Evolutionary conservation across 495 filamentous ascomycete genomes (phyloP).

Genomic region (Neurospora sp.): DNA sequence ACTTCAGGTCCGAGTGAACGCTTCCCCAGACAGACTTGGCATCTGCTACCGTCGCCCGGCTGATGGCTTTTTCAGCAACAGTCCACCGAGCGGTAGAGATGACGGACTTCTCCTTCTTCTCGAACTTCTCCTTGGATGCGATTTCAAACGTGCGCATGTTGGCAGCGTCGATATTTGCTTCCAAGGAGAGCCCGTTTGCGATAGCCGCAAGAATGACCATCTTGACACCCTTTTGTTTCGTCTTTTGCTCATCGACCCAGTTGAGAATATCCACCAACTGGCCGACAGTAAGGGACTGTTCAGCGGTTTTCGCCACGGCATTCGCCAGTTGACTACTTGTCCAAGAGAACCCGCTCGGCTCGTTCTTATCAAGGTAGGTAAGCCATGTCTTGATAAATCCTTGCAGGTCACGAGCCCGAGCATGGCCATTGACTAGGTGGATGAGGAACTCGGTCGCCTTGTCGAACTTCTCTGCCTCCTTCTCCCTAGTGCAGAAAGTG

Average conservation of each 20-base stretch:
- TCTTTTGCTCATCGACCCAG: slow-evolving; percentile 20
- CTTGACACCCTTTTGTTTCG: not conserved
- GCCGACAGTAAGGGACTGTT: slow-evolving; percentile 31
- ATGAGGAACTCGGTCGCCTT: slow-evolving; percentile 32
- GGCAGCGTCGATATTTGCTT: slow-evolving; percentile 30
- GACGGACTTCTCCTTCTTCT: slow-evolving; percentile 11
- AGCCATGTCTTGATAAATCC: slow-evolving; percentile 61
- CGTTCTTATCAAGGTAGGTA: slow-evolving; percentile 39
- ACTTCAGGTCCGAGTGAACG: slow-evolving; percentile 23
- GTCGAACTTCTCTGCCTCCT: slow-evolving; percentile 5
- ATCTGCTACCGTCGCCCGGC: slow-evolving; percentile 25
- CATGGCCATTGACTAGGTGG: slow-evolving; percentile 53
- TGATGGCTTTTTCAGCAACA: slow-evolving; percentile 25
- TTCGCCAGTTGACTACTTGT: slow-evolving; percentile 49
- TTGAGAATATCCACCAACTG: slow-evolving; percentile 40
- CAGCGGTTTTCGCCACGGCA: slow-evolving; percentile 30
- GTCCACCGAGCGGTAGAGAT: slow-evolving; percentile 28
- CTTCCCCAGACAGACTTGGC: slow-evolving; percentile 24
- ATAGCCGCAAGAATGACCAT: slow-evolving; percentile 37
- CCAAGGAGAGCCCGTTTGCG: slow-evolving; percentile 31
- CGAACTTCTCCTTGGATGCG: slow-evolving; percentile 6
- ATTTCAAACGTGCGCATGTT: slow-evolving; percentile 20
- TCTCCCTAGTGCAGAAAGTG: not conserved
- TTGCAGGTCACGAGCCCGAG: slow-evolving; percentile 52
- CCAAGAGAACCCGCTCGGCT: slow-evolving; percentile 38